Percentiles rank a stretch among this genome's conserved stretches.
Conservation (phyloP, 2,329 filamentous ascomycete genomes). For the Tolypocladium capitatum region DNA sequence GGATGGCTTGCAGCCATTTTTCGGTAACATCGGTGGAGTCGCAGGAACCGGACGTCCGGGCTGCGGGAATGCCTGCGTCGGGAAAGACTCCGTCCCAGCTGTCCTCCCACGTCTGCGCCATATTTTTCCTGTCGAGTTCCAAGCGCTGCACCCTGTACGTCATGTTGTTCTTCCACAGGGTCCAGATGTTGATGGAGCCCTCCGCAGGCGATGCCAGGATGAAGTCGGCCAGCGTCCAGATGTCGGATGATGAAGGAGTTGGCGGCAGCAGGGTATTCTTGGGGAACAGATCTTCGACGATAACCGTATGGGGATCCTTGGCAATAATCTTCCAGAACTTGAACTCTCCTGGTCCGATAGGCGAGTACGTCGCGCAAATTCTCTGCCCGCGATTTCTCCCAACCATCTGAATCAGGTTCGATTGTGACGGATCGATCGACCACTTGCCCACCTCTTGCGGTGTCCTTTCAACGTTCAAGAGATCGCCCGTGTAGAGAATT, state of each 20-base stretch:
- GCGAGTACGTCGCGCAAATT: constrained; percentile 70
- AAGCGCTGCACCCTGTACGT: constrained; percentile 63
- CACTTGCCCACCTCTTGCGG: constrained; percentile 60
- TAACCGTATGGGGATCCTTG: constrained; percentile 47
- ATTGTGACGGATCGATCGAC: constrained; percentile 65
- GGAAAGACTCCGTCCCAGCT: constrained; percentile 59
- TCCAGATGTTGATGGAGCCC: constrained; percentile 53
- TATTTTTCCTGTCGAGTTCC: constrained; percentile 55
- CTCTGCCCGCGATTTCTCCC: constrained; percentile 39
- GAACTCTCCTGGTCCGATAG: constrained; percentile 77
- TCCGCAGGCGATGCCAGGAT: constrained; percentile 42
- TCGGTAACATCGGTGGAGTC: constrained; percentile 62
- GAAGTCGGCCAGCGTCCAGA: constrained; percentile 74
- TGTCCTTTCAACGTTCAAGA: constrained; percentile 55
- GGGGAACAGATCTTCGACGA: constrained; percentile 60
- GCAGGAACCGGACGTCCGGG: constrained; percentile 45
- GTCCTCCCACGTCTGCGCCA: constrained; percentile 47
- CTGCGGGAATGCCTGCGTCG: constrained; percentile 40
- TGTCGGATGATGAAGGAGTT: constrained; percentile 55
- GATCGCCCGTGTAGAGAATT: constrained; percentile 62
- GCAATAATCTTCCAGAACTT: constrained; percentile 78
- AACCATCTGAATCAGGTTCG: constrained; percentile 62
- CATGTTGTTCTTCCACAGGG: constrained; percentile 75
- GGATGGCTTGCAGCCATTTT: constrained; percentile 74
- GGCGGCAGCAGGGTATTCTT: constrained; percentile 47